Evolutionary conservation across 257 asterid genomes (phyloP), one percentile per base, ranked within the genome.

Genomic region (Penstemon eatonii): DNA sequence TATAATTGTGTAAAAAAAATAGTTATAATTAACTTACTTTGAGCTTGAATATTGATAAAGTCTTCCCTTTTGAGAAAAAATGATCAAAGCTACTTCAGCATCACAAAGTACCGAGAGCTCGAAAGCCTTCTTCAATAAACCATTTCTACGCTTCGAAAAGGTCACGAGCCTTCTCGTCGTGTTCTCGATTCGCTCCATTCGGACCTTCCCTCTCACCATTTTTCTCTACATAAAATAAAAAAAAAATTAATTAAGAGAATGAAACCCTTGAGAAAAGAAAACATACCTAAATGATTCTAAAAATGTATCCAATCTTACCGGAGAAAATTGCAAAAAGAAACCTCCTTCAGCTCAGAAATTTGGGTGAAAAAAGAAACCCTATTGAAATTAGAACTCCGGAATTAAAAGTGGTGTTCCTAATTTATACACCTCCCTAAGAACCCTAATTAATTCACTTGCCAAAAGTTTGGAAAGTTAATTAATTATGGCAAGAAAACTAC

Each of bases 151-250:
- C 78, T 89, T 89, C 0, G 95, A 80, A 67, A 89, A 89, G 0
- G 95, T 89, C 67, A 79, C 92, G 36, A 85, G 95, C 67, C 95
- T 57, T 76, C 90, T 88, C 4, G 90, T 72, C 53, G 86, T 55
- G 25, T 89, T 82, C 47, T 89, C 96, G 1, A 89, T 89, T 38
- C 85, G 65, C 75, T 83, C 87, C 92, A 89, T 64, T 50, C 87
- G 70, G 6, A 87, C 82, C 80, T 84, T 89, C 56, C 96, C 95
- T 75, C 96, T 82, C 75, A 76, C 96, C 96, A 89, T 89, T 76
- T 3, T 5, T 6, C 8, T 37, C 42, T 38, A 25, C 50, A 37
- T 5, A 38, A 65, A 6, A 49, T 25, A 25, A 25, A 3, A 5
- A 33, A 13, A 1, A 6, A 42, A 45, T 33, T 3, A 6, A 7